Evolutionary conservation across 2,329 filamentous ascomycete species (phyloP), one percentile per base, ranked within the genome.

Genomic region (Fusarium haematococcum): DNA sequence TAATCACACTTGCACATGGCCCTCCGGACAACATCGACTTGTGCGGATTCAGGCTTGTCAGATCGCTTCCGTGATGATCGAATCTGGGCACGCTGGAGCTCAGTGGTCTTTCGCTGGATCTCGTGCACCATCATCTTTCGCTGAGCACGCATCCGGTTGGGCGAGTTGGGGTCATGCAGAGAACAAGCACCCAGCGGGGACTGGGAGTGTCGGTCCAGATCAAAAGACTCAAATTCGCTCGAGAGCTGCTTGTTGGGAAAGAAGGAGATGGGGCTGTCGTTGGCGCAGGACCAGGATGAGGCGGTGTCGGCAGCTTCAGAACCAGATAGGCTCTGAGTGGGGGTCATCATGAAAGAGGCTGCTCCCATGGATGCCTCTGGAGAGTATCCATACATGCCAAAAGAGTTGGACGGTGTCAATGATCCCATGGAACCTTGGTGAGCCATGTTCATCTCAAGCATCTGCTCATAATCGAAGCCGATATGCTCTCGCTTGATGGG

Each of bases 1-100:
- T 86, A 84, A 18, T 84, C 80, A 71, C 88, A 89, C 70, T 85
- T 83, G 81, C 80, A 86, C 80, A 81, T 85, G 74, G 81, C 82
- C 54, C 81, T 74, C n/a, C 80, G 80, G 13, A 83, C 82, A 14
- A 84, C 81, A n/a, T 84, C 81, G 13, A 84, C 79, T 6, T 75
- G 75, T 1, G 74, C 69, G 20, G 77, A 69, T 11, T 83, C 80
- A 3, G 77, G 65, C 74, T 81, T 82, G 18, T 72, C 76, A 4
- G 75, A 66, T 27, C 76, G 74, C 73, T 80, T 83, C n/a, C 81
- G 77, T 18, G 79, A 75, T 10, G 77, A 70, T 57, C 80, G 74
- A 43, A 82, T 81, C 69, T 87, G 85, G 5, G 80, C 83, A 52
- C 81, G 80, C 33, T 87, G 86, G 1, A 88, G 82, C 11, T 84